phyloP scores from a whole-genome alignment of 148 eudicot genomes.

The Selenicereus undatus region DNA sequence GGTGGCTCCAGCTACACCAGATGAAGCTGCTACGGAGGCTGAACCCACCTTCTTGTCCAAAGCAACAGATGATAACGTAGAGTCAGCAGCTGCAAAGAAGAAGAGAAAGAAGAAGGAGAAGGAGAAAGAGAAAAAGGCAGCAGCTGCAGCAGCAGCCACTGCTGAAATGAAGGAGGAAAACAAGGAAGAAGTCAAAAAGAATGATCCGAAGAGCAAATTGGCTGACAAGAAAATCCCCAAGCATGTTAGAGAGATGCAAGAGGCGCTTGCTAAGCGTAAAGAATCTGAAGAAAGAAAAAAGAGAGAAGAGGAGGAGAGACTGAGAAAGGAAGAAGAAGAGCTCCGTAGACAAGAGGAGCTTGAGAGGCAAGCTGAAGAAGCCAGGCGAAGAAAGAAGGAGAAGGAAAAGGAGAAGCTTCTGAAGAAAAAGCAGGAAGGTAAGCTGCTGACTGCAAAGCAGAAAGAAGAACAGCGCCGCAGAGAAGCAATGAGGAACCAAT shows the following conservation, averaged over 20 bases:
- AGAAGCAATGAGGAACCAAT: conserved; percentile 78
- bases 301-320: conserved; percentile 80
- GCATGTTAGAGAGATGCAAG: conserved; percentile 88
- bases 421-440: conserved; percentile 70
- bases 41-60: conserved; percentile 34
- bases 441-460: conserved; percentile 71
- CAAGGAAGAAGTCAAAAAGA: conserved; percentile 44
- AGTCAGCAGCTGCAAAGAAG: conserved; percentile 69
- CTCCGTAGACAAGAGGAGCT: conserved; percentile 58
- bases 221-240: conserved; percentile 72
- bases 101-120: conserved; percentile 81
- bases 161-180: conserved; percentile 44
- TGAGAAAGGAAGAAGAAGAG: conserved; percentile 87
- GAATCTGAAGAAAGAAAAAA: conserved; percentile 68
- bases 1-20: conserved; percentile 26
- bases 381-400: conserved; percentile 65
- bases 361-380: conserved; percentile 75
- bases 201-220: conserved; percentile 45
- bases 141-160: conserved; percentile 26
- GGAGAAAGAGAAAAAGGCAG: conserved; percentile 18
- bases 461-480: conserved; percentile 74
- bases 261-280: conserved; percentile 62
- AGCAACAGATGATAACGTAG: conserved; percentile 48
- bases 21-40: conserved; percentile 37
- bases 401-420: conserved; percentile 74